These are phyloP conservation scores for Geranium incanum DNA, from an alignment of 441 rosid species.

Conservation along the genomic window DNA sequence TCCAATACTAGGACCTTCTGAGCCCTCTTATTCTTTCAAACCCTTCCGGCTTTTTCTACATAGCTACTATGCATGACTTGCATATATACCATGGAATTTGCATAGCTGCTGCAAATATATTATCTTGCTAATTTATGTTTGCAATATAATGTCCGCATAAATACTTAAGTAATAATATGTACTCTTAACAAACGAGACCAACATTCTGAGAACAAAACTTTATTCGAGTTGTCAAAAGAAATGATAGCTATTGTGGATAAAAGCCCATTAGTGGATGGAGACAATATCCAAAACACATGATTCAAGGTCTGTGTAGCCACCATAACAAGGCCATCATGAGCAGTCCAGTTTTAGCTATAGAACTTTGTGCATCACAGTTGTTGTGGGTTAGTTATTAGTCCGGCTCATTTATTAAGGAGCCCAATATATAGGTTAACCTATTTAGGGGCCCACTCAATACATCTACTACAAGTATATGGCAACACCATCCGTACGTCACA, in stretches of 20 bases:
- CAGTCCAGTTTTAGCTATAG: neutral
- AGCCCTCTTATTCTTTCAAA: too few relatives aligned
- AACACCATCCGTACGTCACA: neutral
- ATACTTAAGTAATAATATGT: neutral
- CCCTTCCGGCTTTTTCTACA: too few relatives aligned
- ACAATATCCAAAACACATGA: neutral
- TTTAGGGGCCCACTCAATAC: neutral
- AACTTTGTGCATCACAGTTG: neutral
- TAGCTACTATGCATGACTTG: neutral
- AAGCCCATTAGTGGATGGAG: too few relatives aligned
- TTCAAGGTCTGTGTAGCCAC: neutral
- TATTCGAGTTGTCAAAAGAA: neutral
- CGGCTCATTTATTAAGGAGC: neutral
- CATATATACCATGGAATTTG: neutral
- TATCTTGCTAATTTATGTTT: neutral
- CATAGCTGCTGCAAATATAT: neutral
- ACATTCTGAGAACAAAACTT: neutral
- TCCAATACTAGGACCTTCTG: neutral
- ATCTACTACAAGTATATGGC: too few relatives aligned
- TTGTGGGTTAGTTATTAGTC: neutral
- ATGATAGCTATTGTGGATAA: neutral
- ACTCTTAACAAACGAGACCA: neutral
- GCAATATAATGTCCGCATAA: neutral
- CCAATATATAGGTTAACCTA: neutral
- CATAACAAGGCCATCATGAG: neutral